A percentile compares a stretch with the other conserved stretches of the same genome.
phyloP scores from a whole-genome alignment of 176 grass and related monocot species.

The Eleusine indica region DNA sequence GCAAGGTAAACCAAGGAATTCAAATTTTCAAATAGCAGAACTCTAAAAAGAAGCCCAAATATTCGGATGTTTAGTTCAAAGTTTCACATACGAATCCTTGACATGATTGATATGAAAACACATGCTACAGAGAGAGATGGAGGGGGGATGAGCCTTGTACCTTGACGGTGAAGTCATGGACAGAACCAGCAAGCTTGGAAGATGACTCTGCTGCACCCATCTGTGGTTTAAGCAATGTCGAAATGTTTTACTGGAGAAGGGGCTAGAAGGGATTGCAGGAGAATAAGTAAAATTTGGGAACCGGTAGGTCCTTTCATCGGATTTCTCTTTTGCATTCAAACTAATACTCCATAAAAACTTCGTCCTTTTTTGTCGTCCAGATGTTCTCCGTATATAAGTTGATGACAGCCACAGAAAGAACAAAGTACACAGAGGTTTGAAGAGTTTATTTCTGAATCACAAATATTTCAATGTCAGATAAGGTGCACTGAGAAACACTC shows the following conservation, averaged over 20 bases:
- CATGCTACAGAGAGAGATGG: too few relatives aligned
- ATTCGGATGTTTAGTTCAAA: neutral
- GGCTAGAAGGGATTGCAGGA: neutral
- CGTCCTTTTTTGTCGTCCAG: constrained; percentile 27
- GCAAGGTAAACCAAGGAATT: too few relatives aligned
- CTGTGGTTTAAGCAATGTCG: too few relatives aligned
- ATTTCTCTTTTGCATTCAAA: neutral
- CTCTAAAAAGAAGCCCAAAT: too few relatives aligned
- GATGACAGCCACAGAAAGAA: constrained; percentile 36
- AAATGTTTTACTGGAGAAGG: too few relatives aligned
- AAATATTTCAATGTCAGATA: constrained; percentile 37
- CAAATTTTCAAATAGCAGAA: too few relatives aligned
- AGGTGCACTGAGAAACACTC: constrained; percentile 19
- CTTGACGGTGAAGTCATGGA: too few relatives aligned
- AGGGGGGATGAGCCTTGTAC: too few relatives aligned
- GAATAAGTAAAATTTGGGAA: neutral
- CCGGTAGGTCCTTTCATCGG: constrained; percentile 17
- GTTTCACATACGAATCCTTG: neutral
- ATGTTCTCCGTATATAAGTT: constrained; percentile 32
- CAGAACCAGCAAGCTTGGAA: too few relatives aligned
- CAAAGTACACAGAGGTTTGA: neutral
- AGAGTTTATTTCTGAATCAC: neutral
- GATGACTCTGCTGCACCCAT: too few relatives aligned
- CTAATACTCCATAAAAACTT: neutral
- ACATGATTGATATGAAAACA: neutral